Evolutionary conservation across 352 stramenopile species (phyloP).

Genomic region (Phytophthora cryptogea): DNA sequence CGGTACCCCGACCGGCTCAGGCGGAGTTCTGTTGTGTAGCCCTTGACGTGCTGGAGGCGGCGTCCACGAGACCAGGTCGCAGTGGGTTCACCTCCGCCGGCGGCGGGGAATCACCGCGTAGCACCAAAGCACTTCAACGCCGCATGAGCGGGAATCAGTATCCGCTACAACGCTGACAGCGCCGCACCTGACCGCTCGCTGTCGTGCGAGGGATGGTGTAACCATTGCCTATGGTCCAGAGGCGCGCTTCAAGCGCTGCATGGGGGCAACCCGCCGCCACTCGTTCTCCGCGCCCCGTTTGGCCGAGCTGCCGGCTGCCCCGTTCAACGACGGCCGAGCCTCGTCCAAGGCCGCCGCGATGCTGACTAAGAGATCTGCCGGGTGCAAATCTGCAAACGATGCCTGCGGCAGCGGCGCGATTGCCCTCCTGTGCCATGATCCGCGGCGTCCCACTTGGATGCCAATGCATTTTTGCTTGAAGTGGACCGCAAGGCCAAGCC

Average conservation of each 20-base stretch:
- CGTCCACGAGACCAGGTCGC: not conserved
- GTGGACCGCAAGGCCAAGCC: not conserved
- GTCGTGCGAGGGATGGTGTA: conserved; percentile 26
- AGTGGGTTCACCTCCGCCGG: conserved; percentile 3
- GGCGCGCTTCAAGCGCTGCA: not conserved
- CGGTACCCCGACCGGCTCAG: no score
- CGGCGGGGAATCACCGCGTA: not conserved
- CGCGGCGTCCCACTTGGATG: conserved; percentile 12
- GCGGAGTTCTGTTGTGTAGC: not conserved
- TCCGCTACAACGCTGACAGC: conserved; percentile 6
- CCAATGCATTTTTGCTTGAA: not conserved
- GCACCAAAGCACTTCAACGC: conserved; percentile 17
- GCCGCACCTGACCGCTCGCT: conserved; percentile 17
- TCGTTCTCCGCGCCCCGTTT: conserved; percentile 3
- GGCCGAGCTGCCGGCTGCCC: conserved; percentile 2
- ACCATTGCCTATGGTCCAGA: not conserved
- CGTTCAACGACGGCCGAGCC: conserved; percentile 12
- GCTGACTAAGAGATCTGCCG: conserved; percentile 24
- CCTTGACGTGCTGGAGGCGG: not conserved
- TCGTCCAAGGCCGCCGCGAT: not conserved
- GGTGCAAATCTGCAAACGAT: conserved; percentile 23
- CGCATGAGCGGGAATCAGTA: conserved; percentile 15
- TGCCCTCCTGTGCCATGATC: conserved; percentile 13
- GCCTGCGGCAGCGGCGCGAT: not conserved
- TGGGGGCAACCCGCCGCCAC: conserved; percentile 4